Evolutionary conservation across 441 rosid genomes (phyloP), one percentile per base, ranked within the genome.

Genomic region (Arabidopsis lyrata): DNA sequence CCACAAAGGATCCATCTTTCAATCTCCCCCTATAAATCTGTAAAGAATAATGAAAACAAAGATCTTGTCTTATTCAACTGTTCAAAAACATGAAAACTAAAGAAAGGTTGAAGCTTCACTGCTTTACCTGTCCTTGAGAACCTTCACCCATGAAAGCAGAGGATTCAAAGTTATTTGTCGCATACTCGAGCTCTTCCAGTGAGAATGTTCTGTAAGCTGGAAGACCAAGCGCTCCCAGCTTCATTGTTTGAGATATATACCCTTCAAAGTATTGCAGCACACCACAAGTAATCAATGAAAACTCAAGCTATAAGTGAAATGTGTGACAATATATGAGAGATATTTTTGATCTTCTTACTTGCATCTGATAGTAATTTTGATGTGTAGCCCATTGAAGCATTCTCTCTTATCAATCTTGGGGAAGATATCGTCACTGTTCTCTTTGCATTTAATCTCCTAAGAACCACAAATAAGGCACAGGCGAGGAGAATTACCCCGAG

Each of bases 131-230:
- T 38, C 99, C 98, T 74, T 84, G 86, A 83, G 95, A 92, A 45
- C 96, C 93, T 87, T 92, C 91, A 48, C 97, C 98, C 86, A 95
- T 91, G 77, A 92, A 95, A 78, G 93, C 86, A 67, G 95, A 84
- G 47, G 95, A 81, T 68, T 88, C 86, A 24, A 91, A 95, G 84
- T 90, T 89, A 71, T 82, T 83, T 36, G 99, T 92, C 9, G 98
- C 98, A 81, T 82, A 85, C 81, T 87, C 97, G 12, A 92, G 82
- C 80, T 95, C 99, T 81, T 91, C 96, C 69, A 95, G 20, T 41
- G 98, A 87, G 83, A 91, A 95, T 29, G 88, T 85, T 11, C 92
- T 84, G 63, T 91, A 95, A 73, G 98, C 84, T 22, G 98, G 92
- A 77, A 95, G 86, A 63, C 98, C 96, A 1, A 91, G 88, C 18